Evolutionary conservation across 2,329 filamentous ascomycete genomes (phyloP).

Genomic region (Talaromyces sp.): DNA sequence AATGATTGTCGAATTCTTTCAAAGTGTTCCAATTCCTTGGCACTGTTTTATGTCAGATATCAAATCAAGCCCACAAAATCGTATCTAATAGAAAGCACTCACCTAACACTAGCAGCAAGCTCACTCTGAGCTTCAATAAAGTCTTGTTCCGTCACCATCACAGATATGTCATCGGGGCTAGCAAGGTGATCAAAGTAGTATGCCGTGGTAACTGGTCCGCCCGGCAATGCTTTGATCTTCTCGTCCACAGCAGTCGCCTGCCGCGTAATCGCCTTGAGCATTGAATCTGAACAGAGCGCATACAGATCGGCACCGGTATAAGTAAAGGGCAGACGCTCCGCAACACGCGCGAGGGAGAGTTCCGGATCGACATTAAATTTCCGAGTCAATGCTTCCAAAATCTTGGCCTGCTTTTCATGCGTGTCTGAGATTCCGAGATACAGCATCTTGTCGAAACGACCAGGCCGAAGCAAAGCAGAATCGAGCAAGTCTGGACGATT

Average conservation of each 20-base stretch:
- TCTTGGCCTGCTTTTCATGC: constrained; percentile 91
- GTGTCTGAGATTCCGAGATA: constrained; percentile 95
- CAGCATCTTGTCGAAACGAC: constrained; percentile 96
- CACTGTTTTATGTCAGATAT: constrained; percentile 46
- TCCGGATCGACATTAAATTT: constrained; percentile 84
- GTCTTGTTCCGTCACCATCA: constrained; percentile 84
- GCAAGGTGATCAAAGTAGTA: constrained; percentile 96
- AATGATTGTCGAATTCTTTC: constrained; percentile 77
- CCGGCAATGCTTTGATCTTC: constrained; percentile 64
- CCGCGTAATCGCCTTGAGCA: constrained; percentile 96
- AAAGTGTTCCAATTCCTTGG: constrained; percentile 87
- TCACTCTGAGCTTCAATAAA: constrained; percentile 77
- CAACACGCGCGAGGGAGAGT: constrained; percentile 68
- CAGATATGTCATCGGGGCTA: constrained; percentile 71
- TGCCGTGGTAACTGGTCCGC: constrained; percentile 66
- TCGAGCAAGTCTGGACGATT: constrained; percentile 92
- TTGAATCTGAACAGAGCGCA: constrained; percentile 92
- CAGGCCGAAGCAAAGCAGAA: constrained; percentile 79
- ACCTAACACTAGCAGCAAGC: constrained; percentile 79
- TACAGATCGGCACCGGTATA: constrained; percentile 98
- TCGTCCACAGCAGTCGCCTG: constrained; percentile 77
- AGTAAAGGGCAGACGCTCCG: constrained; percentile 77
- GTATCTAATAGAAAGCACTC: constrained; percentile 15
- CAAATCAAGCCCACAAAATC: neutral
- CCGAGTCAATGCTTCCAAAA: constrained; percentile 85